Percentiles rank a stretch among this genome's conserved stretches.
Conservation (phyloP, 352 stramenopile species). For the Globisporangium cederbergense region DNA sequence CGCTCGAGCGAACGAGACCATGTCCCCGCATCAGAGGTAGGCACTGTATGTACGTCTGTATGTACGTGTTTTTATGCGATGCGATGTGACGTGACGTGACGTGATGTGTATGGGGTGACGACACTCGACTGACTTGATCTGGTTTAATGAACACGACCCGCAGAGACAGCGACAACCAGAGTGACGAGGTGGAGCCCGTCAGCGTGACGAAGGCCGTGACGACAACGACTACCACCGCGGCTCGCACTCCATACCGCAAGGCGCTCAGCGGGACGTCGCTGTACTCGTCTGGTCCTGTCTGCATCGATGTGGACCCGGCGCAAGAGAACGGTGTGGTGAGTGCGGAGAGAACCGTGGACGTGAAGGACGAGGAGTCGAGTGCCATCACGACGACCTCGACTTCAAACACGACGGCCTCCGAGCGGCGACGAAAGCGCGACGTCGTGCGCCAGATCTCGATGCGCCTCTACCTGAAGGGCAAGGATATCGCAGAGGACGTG, state of each 20-base stretch:
- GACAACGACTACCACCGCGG: neutral
- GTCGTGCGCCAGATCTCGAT: constrained; percentile 77
- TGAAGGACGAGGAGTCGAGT: constrained; percentile 11
- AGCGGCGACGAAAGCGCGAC: constrained; percentile 50
- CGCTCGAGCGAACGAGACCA: constrained; percentile 8
- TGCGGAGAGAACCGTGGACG: constrained; percentile 5
- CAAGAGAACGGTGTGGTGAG: constrained; percentile 6
- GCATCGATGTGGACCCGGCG: constrained; percentile 4
- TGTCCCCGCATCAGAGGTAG: constrained; percentile 48
- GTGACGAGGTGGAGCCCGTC: neutral
- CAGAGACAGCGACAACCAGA: constrained; percentile 17
- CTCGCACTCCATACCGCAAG: constrained; percentile 9
- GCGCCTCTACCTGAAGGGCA: constrained; percentile 68
- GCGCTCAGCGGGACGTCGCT: constrained; percentile 1
- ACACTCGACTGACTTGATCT: neutral
- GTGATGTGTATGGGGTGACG: neutral
- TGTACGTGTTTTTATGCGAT: too few species aligned
- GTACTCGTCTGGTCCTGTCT: constrained; percentile 9
- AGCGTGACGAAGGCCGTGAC: neutral
- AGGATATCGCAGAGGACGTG: constrained; percentile 62
- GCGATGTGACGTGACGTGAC: neutral
- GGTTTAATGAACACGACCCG: neutral
- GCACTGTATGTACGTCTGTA: constrained; percentile 5
- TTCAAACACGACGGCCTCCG: neutral
- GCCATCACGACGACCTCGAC: constrained; percentile 2